A percentile compares a stretch with the other conserved stretches of the same genome.
phyloP scores from a whole-genome alignment of 768 basidiomycete genomes.

The Tylopilus plumbeoviolaceoides region DNA sequence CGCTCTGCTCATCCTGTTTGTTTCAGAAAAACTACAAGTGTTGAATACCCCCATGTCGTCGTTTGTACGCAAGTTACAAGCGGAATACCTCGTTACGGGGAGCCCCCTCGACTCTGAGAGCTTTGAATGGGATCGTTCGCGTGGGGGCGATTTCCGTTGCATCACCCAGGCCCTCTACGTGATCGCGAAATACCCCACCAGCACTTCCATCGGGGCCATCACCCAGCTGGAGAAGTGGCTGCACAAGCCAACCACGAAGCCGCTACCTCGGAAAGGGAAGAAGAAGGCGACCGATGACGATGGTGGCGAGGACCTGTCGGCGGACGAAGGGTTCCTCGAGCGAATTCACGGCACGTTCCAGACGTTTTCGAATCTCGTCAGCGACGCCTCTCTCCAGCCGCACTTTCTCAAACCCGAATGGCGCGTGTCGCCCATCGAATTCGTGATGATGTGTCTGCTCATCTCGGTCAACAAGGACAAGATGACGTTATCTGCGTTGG shows the following conservation, averaged over 20 bases:
- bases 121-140: constrained; percentile 48
- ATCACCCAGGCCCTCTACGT: constrained; percentile 50
- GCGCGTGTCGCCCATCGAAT: constrained; percentile 67
- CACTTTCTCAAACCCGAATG: constrained; percentile 38
- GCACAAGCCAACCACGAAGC: constrained; percentile 16
- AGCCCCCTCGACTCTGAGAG: constrained; percentile 32
- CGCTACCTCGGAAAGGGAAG: constrained; percentile 12
- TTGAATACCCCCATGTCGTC: constrained; percentile 50
- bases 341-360: constrained; percentile 41
- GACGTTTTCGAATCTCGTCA: constrained; percentile 44
- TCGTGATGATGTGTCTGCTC: constrained; percentile 53
- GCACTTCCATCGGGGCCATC: constrained; percentile 29
- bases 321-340: constrained; percentile 31
- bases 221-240: constrained; percentile 51
- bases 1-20: not conserved
- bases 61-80: constrained; percentile 57
- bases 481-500: constrained; percentile 38
- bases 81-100: constrained; percentile 40
- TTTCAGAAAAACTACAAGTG: constrained; percentile 64
- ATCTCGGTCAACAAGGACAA: constrained; percentile 46
- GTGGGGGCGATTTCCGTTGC: constrained; percentile 56
- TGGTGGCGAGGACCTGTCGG: constrained; percentile 20
- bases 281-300: constrained; percentile 17
- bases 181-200: constrained; percentile 42
- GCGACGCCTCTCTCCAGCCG: constrained; percentile 31